phyloP scores from a whole-genome alignment of 2,329 filamentous ascomycete species.

The Cladophialophora bantiana region DNA sequence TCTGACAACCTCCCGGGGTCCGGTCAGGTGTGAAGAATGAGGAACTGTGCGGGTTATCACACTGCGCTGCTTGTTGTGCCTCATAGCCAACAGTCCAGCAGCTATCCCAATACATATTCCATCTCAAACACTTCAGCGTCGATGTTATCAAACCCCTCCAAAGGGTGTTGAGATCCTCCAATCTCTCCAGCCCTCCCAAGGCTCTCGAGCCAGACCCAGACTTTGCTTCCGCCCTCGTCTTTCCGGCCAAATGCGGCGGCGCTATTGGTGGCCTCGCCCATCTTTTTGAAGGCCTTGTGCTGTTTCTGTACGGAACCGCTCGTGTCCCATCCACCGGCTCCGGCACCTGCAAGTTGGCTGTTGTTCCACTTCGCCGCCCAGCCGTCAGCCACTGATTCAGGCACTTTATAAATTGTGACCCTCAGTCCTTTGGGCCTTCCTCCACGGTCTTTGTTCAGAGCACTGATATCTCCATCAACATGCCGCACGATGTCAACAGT shows the following conservation, averaged over 20 bases:
- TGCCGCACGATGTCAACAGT: constrained; percentile 22
- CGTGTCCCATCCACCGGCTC: constrained; percentile 22
- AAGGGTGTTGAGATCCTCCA: neutral
- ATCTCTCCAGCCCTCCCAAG: neutral
- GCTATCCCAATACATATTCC: constrained; percentile 22
- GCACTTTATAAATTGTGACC: constrained; percentile 11
- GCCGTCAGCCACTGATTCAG: neutral
- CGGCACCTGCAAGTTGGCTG: neutral
- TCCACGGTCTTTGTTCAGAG: neutral
- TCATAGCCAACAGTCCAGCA: neutral
- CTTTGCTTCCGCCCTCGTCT: constrained; percentile 1
- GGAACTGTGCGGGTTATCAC: neutral
- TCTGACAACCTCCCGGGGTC: neutral
- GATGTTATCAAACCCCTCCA: neutral
- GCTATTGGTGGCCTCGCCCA: constrained; percentile 23
- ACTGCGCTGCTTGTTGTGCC: neutral
- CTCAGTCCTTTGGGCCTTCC: constrained; percentile 3
- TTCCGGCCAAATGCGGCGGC: constrained; percentile 15
- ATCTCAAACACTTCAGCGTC: constrained; percentile 23
- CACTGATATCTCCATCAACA: constrained; percentile 20
- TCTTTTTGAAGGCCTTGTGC: constrained; percentile 21
- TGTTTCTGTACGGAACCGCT: constrained; percentile 25
- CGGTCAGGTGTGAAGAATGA: neutral
- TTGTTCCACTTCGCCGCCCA: constrained; percentile 20
- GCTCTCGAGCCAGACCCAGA: constrained; percentile 21